phyloP scores from a whole-genome alignment of 441 rosid genomes.

The Bocquillonia castaneifolia region DNA sequence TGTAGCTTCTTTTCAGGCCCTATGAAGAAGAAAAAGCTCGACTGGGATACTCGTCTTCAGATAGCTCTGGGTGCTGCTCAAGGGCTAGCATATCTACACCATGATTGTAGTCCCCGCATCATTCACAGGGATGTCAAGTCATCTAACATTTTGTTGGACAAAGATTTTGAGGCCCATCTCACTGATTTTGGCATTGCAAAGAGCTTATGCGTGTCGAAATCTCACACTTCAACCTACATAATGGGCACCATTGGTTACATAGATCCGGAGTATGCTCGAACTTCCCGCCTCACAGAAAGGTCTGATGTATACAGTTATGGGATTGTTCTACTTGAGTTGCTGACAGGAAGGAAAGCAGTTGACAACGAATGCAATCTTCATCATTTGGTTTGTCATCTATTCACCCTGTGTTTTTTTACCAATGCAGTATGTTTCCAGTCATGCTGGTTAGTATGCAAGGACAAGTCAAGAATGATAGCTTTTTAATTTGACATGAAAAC shows the following conservation, averaged over 20 bases:
- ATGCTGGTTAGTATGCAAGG: not conserved
- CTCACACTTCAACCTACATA: conserved; percentile 74
- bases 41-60: conserved; percentile 79
- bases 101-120: conserved; percentile 92
- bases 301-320: conserved; percentile 93
- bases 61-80: conserved; percentile 93
- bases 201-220: conserved; percentile 67
- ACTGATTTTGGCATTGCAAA: conserved; percentile 98
- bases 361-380: conserved; percentile 91
- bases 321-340: conserved; percentile 84
- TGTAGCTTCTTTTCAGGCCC: conserved; percentile 45
- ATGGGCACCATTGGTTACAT: conserved; percentile 97
- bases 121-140: conserved; percentile 95
- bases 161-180: conserved; percentile 84
- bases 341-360: conserved; percentile 87
- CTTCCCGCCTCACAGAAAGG: conserved; percentile 88
- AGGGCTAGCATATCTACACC: conserved; percentile 89
- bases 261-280: conserved; percentile 95
- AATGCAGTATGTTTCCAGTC: too few species aligned
- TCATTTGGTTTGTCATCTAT: conserved; percentile 61
- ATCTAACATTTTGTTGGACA: conserved; percentile 80
- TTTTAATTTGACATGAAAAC: not conserved
- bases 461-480: not conserved
- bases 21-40: conserved; percentile 68
- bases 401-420: not conserved